Evolutionary conservation across 2,329 filamentous ascomycete genomes (phyloP), one percentile per base, ranked within the genome.

Genomic region (Alternaria triticimaculans): DNA sequence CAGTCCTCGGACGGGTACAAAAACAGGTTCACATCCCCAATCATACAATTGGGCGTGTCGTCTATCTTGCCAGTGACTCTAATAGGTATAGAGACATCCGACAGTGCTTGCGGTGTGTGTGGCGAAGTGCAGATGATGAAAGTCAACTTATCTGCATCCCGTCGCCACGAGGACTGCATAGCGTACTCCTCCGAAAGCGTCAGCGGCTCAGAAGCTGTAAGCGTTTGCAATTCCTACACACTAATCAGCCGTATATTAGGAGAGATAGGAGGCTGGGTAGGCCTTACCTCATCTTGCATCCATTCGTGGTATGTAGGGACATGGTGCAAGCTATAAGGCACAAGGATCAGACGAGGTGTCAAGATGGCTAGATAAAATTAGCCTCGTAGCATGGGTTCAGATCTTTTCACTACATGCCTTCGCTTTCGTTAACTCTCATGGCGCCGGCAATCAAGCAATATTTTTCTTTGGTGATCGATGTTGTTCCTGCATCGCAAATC

Each of bases 101-200:
- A 25, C 14, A 26, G 26, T 55, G 18, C 26, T 18, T 10, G 21
- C 43, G 53, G n/a, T 8, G 54, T 18, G 11, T 33, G 14, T 4
- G 68, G 60, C 7, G 61, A 60, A 4, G 58, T 64, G 64, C 93
- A 97, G 58, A 92, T 81, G 77, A 98, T 97, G 72, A 97, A 98
- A 0, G 95, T 98, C 65, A 98, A 80, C 82, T 98, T 98, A 81
- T 98, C 94, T 25, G 83, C 80, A 45, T 96, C 92, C 20, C 82
- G 83, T 41, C 94, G 89, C 95, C 95, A 98, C 67, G 89, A 93
- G n/a, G 83, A 82, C 80, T 97, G 95, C 89, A 97, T 98, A 54
- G 88, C 87, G 80, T 96, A 93, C 83, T 98, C 95, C 76, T 97
- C 91, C 1, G 88, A 84, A 0, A 97, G 84, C 0, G 87, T 89